Evolutionary conservation across 163 green algal species (phyloP).

Genomic region (Scenedesmus sp.): DNA sequence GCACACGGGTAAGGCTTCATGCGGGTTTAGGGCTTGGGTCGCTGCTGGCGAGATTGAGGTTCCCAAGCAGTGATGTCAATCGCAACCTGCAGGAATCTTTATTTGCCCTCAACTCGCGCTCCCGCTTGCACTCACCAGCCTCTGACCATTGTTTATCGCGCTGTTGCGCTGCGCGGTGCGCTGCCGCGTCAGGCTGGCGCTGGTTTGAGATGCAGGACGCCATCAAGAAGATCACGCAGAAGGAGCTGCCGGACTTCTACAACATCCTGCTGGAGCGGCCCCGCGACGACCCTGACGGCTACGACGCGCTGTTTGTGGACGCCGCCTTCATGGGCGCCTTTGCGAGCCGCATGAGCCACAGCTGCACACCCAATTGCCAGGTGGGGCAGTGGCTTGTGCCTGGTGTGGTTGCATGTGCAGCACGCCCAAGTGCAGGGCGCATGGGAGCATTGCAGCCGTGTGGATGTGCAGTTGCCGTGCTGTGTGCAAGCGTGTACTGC

Average conservation of each 20-base stretch:
- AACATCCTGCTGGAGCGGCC: conserved; percentile 97
- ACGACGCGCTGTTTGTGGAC: conserved; percentile 95
- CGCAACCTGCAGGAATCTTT: not conserved
- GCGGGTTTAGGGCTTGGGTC: not conserved
- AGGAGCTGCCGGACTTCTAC: conserved; percentile 96
- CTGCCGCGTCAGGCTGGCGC: conserved; percentile 74
- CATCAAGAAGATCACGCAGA: conserved; percentile 61
- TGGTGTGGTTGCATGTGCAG: not conserved
- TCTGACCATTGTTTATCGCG: not conserved
- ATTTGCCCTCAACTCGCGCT: no score
- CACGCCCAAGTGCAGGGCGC: no score
- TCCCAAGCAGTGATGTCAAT: no score
- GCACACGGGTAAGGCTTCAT: conserved; percentile 63
- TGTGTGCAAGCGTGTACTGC: no score
- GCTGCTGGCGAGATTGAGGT: no score
- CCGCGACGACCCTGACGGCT: conserved; percentile 84
- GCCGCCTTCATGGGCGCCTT: conserved; percentile 86
- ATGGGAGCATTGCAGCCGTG: no score
- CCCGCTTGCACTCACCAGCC: no score
- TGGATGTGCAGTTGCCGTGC: no score
- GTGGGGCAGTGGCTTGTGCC: not conserved
- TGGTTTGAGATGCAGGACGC: conserved; percentile 92
- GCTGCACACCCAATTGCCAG: conserved; percentile 94
- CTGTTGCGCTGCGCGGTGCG: not conserved
- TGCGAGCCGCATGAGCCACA: conserved; percentile 92